phyloP scores from a whole-genome alignment of 371 early-diverging fungal species.

The Zychaea mexicana region DNA sequence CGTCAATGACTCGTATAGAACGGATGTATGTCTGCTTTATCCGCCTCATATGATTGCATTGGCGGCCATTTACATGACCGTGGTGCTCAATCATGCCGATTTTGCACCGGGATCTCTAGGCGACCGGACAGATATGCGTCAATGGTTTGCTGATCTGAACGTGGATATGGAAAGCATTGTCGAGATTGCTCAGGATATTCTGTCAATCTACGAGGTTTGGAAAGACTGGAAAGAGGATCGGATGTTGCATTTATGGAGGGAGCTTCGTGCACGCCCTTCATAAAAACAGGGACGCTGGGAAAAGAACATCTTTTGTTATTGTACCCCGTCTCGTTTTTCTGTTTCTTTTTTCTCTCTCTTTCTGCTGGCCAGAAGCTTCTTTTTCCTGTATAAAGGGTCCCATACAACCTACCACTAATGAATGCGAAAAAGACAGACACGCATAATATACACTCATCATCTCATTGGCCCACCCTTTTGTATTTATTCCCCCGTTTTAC shows the following conservation, averaged over 20 bases:
- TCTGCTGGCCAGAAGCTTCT: too few species aligned
- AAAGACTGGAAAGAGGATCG: constrained; percentile 64
- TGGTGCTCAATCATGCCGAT: constrained; percentile 60
- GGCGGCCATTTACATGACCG: constrained; percentile 78
- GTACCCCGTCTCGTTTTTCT: too few species aligned
- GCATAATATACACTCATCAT: too few species aligned
- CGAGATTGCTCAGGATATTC: constrained; percentile 70
- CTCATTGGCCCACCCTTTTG: too few species aligned
- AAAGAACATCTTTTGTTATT: not conserved
- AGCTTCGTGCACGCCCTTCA: constrained; percentile 12
- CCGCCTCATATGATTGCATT: constrained; percentile 90
- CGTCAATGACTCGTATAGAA: constrained; percentile 81
- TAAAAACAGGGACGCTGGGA: not conserved
- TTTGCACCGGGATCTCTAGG: constrained; percentile 48
- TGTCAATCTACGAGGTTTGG: constrained; percentile 70
- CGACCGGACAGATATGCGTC: constrained; percentile 61
- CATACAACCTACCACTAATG: too few species aligned
- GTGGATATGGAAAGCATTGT: constrained; percentile 71
- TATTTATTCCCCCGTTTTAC: too few species aligned
- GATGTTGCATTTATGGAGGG: constrained; percentile 46
- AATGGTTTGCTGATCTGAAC: constrained; percentile 79
- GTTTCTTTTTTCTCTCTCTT: not conserved
- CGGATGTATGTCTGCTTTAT: constrained; percentile 78
- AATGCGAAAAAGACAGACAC: too few species aligned
- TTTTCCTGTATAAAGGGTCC: too few species aligned